Evolutionary conservation across 108 stramenopile genomes (phyloP).

Genomic region (Epipyxis sp.): DNA sequence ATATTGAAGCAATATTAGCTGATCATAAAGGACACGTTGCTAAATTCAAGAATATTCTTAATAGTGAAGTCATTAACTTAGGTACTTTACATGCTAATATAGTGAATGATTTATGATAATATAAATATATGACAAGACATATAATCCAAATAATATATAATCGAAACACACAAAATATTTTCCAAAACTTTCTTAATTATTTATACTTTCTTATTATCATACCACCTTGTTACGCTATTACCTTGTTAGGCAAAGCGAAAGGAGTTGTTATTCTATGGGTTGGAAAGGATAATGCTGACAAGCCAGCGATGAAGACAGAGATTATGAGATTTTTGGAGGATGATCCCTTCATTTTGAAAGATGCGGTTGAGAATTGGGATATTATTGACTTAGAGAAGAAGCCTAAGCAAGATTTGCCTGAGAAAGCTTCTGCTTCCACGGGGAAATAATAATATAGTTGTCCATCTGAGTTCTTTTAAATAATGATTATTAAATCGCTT

Average conservation of each 20-base stretch:
- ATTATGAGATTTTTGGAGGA: not conserved
- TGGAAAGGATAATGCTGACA: not conserved
- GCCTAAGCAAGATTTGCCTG: not conserved
- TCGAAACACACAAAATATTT: too few relatives aligned
- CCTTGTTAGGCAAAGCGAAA: too few relatives aligned
- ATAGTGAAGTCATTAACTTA: not conserved
- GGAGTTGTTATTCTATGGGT: not conserved
- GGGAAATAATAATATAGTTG: not conserved
- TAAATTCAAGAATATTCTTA: not conserved
- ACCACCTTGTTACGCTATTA: too few relatives aligned
- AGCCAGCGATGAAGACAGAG: too few relatives aligned
- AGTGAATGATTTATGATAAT: too few relatives aligned
- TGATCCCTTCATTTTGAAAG: not conserved
- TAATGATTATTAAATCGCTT: too few relatives aligned
- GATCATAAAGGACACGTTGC: not conserved
- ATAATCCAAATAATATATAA: too few relatives aligned
- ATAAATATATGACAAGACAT: too few relatives aligned
- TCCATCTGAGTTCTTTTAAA: too few relatives aligned
- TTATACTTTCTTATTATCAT: too few relatives aligned
- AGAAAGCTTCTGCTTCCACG: not conserved
- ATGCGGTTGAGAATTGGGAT: not conserved
- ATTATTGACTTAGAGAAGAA: slow-evolving; percentile 3
- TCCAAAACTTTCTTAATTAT: too few relatives aligned
- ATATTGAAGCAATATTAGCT: not conserved
- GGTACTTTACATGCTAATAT: not conserved